Evolutionary conservation across 1,284 basidiomycete genomes (phyloP).

Genomic region (Ceraceosorus bombacis): DNA sequence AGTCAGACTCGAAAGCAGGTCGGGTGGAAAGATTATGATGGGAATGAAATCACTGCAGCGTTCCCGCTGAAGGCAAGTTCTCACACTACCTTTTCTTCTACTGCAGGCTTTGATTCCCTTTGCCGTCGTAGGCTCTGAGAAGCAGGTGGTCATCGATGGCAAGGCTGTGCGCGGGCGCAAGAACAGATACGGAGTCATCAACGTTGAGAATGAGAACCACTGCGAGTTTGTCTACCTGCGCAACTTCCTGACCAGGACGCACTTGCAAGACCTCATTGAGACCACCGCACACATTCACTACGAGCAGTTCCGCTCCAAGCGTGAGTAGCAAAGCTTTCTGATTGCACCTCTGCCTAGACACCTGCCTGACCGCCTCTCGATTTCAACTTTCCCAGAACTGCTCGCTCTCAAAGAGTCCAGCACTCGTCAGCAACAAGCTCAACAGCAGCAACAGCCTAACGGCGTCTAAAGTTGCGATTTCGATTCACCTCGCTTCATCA

Average conservation of each 20-base stretch:
- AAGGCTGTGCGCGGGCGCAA: slow-evolving; percentile 90
- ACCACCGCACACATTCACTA: slow-evolving; percentile 98
- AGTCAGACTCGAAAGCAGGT: not conserved
- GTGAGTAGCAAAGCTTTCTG: not conserved
- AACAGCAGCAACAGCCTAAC: slow-evolving; percentile 13
- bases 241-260: slow-evolving; percentile 91
- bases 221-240: slow-evolving; percentile 97
- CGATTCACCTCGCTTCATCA: too few relatives aligned
- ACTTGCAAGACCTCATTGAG: slow-evolving; percentile 96
- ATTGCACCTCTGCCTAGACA: not conserved
- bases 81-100: not conserved
- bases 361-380: not conserved
- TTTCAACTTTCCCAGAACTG: slow-evolving; percentile 56
- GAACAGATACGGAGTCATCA: slow-evolving; percentile 96
- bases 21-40: too few relatives aligned
- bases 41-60: not conserved
- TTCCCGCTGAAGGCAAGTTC: not conserved
- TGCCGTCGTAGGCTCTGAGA: slow-evolving; percentile 90
- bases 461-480: not conserved
- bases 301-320: slow-evolving; percentile 95
- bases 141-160: slow-evolving; percentile 86
- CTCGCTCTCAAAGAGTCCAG: slow-evolving; percentile 74
- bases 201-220: slow-evolving; percentile 82
- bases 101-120: slow-evolving; percentile 78
- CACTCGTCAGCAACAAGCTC: slow-evolving; percentile 41